Base-by-base conservation (phyloP, 192 early-diverging fungal species). In the Entomortierella parvispora region DNA sequence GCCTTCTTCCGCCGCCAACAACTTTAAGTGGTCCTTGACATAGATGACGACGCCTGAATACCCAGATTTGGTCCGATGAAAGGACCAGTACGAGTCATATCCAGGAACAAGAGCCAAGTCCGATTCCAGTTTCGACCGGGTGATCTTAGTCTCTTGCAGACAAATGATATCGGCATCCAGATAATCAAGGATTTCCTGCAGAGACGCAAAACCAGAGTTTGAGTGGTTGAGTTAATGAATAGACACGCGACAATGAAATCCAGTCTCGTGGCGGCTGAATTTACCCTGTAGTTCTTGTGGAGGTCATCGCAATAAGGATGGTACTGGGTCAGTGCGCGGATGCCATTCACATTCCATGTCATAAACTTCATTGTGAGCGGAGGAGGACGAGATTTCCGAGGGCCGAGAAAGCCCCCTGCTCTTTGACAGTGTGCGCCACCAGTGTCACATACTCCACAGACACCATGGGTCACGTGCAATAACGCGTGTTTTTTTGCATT, bases 91-190 rank as follows among this genome's bases (percentile, higher is more conserved):
- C 7, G 89, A 85, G 49, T 92, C 85, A 60, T 89, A 93, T 0
- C 88, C 90, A 14, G 87, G 84, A 5, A 92, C 81, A n/a, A 91
- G 37, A 0, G 86, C 90, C 12, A 90, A 42, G 4, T 89, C 86
- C 18, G 86, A 47, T 9, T 85, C 84, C 0, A 93, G 69, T 54
- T 86, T 86, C 11, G 81, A 69, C 2, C 86, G 77, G 4, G 85
- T 80, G 45, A 87, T 82, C 71, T 94, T 95, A 59, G 88, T 87
- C 82, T 95, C 94, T 66, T 95, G 94, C 17, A 94, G 80, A 63
- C 94, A 93, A 47, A 87, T 81, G 42, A 90, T 85, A 61, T 91
- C 89, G 15, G 85, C 68, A 23, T 71, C 65, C 3, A 90, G 79
- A 25, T 79, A 55, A 45, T 85, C 81, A 5, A 88, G 62, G 31